Conservation (phyloP, 208 protist species). For the Trichomonas tenax region DNA sequence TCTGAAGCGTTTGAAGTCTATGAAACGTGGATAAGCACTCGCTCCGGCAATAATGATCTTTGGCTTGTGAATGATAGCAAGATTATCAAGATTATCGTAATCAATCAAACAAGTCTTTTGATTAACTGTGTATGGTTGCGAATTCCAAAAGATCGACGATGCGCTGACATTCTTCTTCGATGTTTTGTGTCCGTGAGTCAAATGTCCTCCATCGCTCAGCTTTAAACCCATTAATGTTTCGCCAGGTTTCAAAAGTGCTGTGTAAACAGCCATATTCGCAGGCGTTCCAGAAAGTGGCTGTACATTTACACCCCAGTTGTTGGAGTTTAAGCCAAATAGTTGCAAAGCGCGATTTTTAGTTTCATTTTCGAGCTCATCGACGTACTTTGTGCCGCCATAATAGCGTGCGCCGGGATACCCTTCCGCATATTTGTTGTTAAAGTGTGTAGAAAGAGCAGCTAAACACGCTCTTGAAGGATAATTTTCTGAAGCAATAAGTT, state of each 20-base stretch:
- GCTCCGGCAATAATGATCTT: constrained; percentile 73
- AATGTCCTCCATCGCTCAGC: constrained; percentile 60
- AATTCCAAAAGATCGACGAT: constrained; percentile 89
- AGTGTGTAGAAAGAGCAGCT: constrained; percentile 78
- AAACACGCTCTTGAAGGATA: constrained; percentile 87
- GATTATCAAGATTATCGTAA: constrained; percentile 58
- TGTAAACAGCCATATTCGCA: constrained; percentile 93
- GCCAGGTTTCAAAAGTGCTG: constrained; percentile 77
- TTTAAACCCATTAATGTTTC: constrained; percentile 83
- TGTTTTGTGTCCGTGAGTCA: constrained; percentile 94
- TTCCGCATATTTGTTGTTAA: constrained; percentile 99
- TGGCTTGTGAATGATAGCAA: constrained; percentile 64
- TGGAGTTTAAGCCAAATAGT: constrained; percentile 69
- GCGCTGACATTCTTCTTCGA: constrained; percentile 81
- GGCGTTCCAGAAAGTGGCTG: constrained; percentile 92
- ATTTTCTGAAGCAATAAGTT: constrained; percentile 84
- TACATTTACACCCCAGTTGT: constrained; percentile 95
- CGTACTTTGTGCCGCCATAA: constrained; percentile 85
- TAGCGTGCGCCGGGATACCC: constrained; percentile 67
- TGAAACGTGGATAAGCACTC: constrained; percentile 86
- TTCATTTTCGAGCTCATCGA: constrained; percentile 79
- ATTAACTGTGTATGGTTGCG: constrained; percentile 78
- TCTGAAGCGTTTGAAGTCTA: constrained; percentile 65
- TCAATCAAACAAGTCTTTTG: constrained; percentile 71
- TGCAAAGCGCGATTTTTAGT: constrained; percentile 62